Base-by-base conservation (phyloP, 495 filamentous ascomycete genomes). In the Amorphotheca resinae region DNA sequence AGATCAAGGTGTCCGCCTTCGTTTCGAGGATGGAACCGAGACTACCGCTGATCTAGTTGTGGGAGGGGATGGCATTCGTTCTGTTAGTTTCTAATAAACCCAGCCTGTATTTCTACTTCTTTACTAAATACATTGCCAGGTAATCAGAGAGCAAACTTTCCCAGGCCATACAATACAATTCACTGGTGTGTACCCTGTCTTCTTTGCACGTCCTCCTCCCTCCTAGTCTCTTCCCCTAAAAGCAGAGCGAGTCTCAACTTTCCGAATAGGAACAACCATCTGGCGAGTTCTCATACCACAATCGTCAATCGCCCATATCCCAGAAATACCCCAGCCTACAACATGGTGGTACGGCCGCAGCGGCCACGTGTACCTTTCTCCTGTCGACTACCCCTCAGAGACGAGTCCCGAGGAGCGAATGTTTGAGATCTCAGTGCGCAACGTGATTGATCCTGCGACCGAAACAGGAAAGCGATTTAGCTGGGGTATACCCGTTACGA, bases 1-100 rank as follows among this genome's bases (percentile, higher is more conserved):
- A 6, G 45, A 49, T 1, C 45, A 46, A 2, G 62, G 64, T 1
- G 57, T 64, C 12, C 45, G 48, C 2, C 45, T 69, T 8, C 25
- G 44, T n/a, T 64, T 65, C 34, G 51, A 64, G 22, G 68, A 73
- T 46, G 55, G 58, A 5, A 53, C 51, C 11, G 51, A 55, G 9
- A 55, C 46, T 2, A 44, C 46, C 15, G 66, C 64, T 4, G 68
- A 74, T 58, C 47, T 74, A 5, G 63, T 72, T 5, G 57, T 72
- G n/a, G 69, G 67, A 4, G 70, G 63, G 15, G 70, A 73, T 52
- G 69, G 69, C 9, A 68, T 73, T 39, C 59, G 66, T 46, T 73
- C 69, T 2, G 68, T 73, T 39, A 20, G 64, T 51, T 28, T 33
- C 32, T 33, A 9, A 9, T n/a, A n/a, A 22, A 14, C 17, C 44